Percentiles rank a stretch among this genome's conserved stretches.
phyloP scores from a whole-genome alignment of 441 rosid species.

The Adansonia gregorii region DNA sequence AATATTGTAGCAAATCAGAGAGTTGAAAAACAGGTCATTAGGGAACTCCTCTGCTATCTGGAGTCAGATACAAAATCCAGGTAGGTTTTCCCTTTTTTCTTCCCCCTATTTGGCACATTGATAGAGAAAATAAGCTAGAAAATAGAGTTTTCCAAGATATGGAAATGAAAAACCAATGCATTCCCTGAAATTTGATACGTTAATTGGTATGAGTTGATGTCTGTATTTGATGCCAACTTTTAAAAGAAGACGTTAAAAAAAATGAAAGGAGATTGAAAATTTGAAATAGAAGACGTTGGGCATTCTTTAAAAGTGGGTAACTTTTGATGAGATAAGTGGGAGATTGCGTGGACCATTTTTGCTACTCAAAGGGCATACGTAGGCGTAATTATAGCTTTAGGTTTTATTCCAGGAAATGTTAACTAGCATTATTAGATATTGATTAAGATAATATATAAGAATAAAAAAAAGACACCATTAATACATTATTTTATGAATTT shows the following conservation, averaged over 20 bases:
- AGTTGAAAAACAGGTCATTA: neutral
- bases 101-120: neutral
- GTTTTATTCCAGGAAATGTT: neutral
- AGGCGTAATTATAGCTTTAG: neutral
- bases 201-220: constrained; percentile 23
- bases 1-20: no score
- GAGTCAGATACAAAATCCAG: neutral
- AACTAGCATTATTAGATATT: no score
- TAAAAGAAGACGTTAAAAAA: neutral
- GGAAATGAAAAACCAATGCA: neutral
- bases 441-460: no score
- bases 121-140: neutral
- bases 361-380: neutral
- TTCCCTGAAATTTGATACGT: neutral
- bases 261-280: neutral
- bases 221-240: neutral
- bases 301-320: constrained; percentile 24
- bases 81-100: neutral
- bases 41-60: neutral
- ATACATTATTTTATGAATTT: no score
- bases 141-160: neutral
- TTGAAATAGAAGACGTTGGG: constrained; percentile 7
- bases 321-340: constrained; percentile 41
- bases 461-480: no score
- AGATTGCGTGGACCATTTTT: constrained; percentile 34